Percentiles rank a stretch among this genome's conserved stretches.
phyloP scores from a whole-genome alignment of 352 stramenopile species.

The Globisporangium yorkense region DNA sequence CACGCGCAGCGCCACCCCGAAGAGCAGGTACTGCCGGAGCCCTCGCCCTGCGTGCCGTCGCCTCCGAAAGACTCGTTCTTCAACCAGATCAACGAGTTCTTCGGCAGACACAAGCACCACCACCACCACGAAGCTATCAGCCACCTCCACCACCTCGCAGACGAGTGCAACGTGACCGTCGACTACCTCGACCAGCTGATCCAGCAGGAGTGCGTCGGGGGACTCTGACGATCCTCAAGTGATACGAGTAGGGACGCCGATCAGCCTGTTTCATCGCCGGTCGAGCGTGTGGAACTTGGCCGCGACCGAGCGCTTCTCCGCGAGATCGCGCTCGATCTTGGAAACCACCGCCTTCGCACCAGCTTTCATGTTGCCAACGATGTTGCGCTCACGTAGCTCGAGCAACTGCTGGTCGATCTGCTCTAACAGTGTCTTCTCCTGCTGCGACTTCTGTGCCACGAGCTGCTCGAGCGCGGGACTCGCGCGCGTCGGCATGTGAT shows the following conservation, averaged over 20 bases:
- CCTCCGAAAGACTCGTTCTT: conserved; percentile 9
- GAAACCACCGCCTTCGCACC: conserved; percentile 37
- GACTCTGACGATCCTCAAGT: neutral
- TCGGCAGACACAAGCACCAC: neutral
- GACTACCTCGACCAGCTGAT: conserved; percentile 13
- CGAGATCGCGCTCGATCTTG: conserved; percentile 49
- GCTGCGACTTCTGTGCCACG: conserved; percentile 29
- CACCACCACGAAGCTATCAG: neutral
- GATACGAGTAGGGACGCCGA: neutral
- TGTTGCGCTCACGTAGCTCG: conserved; percentile 47
- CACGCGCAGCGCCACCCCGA: conserved; percentile 13
- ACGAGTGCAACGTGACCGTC: conserved; percentile 12
- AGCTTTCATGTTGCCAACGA: conserved; percentile 46
- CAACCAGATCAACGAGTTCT: conserved; percentile 14
- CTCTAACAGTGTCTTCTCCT: conserved; percentile 37
- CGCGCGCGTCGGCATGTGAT: conserved; percentile 46
- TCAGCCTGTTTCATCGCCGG: conserved; percentile 9
- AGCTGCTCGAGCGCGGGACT: conserved; percentile 38
- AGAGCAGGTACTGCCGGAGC: conserved; percentile 4
- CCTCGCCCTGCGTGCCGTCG: neutral
- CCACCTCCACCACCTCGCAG: conserved; percentile 8
- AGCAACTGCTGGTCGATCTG: conserved; percentile 58
- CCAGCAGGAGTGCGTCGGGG: conserved; percentile 4
- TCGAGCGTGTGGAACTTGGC: conserved; percentile 54
- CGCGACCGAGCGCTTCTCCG: conserved; percentile 31